Conservation (phyloP, 2,329 filamentous ascomycete species). For the Talaromyces verruculosus region DNA sequence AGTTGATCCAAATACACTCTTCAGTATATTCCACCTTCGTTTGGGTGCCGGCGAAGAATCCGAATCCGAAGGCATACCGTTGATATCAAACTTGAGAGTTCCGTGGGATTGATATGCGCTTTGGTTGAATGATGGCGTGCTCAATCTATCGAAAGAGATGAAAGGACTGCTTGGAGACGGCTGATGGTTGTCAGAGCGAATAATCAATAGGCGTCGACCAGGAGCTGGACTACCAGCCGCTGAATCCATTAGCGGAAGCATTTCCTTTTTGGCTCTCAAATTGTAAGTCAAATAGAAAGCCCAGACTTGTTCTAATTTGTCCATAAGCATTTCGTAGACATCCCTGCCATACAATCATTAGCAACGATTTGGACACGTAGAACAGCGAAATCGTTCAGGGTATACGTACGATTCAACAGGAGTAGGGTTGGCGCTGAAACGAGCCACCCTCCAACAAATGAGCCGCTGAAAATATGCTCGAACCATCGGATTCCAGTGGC, state of each 20-base stretch:
- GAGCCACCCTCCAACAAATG: constrained; percentile 82
- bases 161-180: constrained; percentile 54
- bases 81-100: constrained; percentile 25
- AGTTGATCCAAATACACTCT: constrained; percentile 51
- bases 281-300: constrained; percentile 75
- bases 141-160: constrained; percentile 63
- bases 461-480: constrained; percentile 89
- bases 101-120: constrained; percentile 20
- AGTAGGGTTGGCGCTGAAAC: constrained; percentile 67
- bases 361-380: neutral
- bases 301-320: constrained; percentile 71
- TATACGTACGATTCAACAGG: constrained; percentile 65
- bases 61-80: constrained; percentile 23
- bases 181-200: constrained; percentile 71
- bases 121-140: constrained; percentile 32
- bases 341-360: constrained; percentile 46
- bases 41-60: constrained; percentile 21
- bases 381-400: neutral
- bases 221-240: constrained; percentile 82
- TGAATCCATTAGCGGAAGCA: constrained; percentile 65
- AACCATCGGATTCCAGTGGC: constrained; percentile 95
- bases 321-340: constrained; percentile 67
- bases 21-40: constrained; percentile 55
- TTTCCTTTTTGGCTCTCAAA: constrained; percentile 61
- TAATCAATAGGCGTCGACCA: constrained; percentile 81